These are phyloP conservation scores for Urostyla sp. DNA, from an alignment of 73 alveolate genomes.

Conservation along the genomic window DNA sequence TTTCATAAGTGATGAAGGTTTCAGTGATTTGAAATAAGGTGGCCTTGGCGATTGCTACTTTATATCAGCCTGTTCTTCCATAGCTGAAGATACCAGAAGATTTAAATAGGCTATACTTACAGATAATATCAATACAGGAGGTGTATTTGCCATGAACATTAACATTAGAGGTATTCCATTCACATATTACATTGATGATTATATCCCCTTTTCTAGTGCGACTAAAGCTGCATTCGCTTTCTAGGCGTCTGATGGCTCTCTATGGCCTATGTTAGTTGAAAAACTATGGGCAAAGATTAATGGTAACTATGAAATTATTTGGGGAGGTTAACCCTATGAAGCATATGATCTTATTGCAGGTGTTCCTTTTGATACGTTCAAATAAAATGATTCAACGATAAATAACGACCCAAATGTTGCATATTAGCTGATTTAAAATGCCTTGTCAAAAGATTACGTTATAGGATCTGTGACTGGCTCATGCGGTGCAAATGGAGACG, in stretches of 20 bases:
- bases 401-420: background rate
- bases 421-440: background rate
- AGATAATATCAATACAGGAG: slow-evolving; percentile 76
- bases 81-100: slow-evolving; percentile 71
- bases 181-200: background rate
- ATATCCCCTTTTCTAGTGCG: background rate
- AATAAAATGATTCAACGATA: background rate
- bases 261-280: slow-evolving; percentile 93
- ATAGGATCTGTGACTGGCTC: background rate
- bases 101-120: slow-evolving; percentile 67
- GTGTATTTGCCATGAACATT: slow-evolving; percentile 80
- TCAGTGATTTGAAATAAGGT: slow-evolving; percentile 75
- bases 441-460: too few relatives aligned
- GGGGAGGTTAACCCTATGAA: too few relatives aligned
- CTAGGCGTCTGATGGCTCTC: slow-evolving; percentile 71
- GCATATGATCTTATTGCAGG: too few relatives aligned
- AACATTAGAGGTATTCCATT: slow-evolving; percentile 12
- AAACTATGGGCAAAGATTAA: slow-evolving; percentile 94
- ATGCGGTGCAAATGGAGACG: background rate
- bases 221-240: slow-evolving; percentile 5
- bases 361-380: background rate
- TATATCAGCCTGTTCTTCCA: slow-evolving; percentile 71
- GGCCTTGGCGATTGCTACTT: slow-evolving; percentile 83
- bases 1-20: slow-evolving; percentile 31
- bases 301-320: slow-evolving; percentile 87